Evolutionary conservation across 1,284 basidiomycete species (phyloP).

Genomic region (Abortiporus biennis): DNA sequence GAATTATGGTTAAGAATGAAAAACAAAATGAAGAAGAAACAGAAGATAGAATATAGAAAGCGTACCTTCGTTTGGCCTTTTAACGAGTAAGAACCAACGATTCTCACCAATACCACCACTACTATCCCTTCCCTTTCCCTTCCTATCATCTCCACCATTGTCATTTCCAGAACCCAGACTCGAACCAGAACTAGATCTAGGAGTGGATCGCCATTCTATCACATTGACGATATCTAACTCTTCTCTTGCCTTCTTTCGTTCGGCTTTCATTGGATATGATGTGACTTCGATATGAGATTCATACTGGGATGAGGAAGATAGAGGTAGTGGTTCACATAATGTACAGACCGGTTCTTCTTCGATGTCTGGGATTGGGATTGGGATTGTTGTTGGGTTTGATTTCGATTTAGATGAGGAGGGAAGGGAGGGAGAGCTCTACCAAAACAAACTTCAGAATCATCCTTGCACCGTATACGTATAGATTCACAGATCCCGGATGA

Average conservation of each 20-base stretch:
- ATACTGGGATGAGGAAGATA: too few relatives aligned
- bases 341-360: conserved; percentile 74
- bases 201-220: conserved; percentile 61
- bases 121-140: too few relatives aligned
- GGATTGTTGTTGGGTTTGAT: not conserved
- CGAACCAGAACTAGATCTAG: conserved; percentile 23
- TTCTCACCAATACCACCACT: too few relatives aligned
- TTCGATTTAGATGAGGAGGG: not conserved
- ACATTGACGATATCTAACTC: conserved; percentile 86
- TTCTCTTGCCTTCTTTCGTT: conserved; percentile 78
- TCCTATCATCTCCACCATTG: too few relatives aligned
- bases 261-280: conserved; percentile 82
- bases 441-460: too few relatives aligned
- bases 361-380: conserved; percentile 43
- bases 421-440: too few relatives aligned
- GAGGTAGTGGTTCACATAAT: conserved; percentile 61
- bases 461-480: too few relatives aligned
- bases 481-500: too few relatives aligned
- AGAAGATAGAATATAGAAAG: conserved; percentile 6
- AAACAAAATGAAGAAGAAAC: too few relatives aligned
- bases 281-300: too few relatives aligned
- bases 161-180: too few relatives aligned
- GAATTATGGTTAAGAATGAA: conserved; percentile 13
- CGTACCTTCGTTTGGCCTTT: conserved; percentile 79
- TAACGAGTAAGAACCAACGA: conserved; percentile 69